Conservation (phyloP, 495 filamentous ascomycete species). For the Parathielavia hyrcaniae region DNA sequence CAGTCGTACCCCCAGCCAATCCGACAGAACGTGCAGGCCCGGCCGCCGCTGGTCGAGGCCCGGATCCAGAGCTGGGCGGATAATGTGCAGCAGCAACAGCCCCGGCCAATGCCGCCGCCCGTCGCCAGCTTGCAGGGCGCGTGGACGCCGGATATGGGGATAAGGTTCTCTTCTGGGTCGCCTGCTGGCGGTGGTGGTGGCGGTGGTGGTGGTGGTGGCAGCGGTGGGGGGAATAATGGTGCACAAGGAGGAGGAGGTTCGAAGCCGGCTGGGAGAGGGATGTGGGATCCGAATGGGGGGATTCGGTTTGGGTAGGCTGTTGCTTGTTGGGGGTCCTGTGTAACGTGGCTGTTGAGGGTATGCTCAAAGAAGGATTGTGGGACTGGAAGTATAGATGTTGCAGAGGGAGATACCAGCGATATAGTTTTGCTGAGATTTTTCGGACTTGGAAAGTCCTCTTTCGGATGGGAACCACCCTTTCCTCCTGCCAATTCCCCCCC, state of each 20-base stretch:
- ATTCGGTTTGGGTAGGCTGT: slow-evolving; percentile 51
- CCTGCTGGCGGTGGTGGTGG: not conserved
- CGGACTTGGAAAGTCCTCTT: no score
- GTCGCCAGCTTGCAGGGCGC: slow-evolving; percentile 43
- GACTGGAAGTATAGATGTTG: no score
- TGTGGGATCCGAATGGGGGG: slow-evolving; percentile 59
- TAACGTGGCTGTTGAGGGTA: no score
- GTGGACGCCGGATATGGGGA: slow-evolving; percentile 75
- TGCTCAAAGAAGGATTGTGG: no score
- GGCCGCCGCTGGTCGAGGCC: slow-evolving; percentile 35
- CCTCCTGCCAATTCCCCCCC: no score
- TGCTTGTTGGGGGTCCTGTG: not conserved
- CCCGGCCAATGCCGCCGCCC: slow-evolving; percentile 45
- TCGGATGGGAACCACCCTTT: no score
- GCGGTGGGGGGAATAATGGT: not conserved
- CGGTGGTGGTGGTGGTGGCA: slow-evolving; percentile 1
- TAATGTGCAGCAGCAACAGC: slow-evolving; percentile 49
- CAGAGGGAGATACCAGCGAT: no score
- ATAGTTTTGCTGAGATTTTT: no score
- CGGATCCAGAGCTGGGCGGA: slow-evolving; percentile 47
- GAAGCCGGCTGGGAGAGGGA: slow-evolving; percentile 22
- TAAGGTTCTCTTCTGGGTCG: slow-evolving; percentile 52
- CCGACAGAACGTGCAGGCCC: slow-evolving; percentile 27
- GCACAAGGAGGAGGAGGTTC: slow-evolving; percentile 8
- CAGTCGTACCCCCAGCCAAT: slow-evolving; percentile 26